phyloP scores from a whole-genome alignment of 805 yeast genomes.

The Spathaspora hagerdaliae region DNA sequence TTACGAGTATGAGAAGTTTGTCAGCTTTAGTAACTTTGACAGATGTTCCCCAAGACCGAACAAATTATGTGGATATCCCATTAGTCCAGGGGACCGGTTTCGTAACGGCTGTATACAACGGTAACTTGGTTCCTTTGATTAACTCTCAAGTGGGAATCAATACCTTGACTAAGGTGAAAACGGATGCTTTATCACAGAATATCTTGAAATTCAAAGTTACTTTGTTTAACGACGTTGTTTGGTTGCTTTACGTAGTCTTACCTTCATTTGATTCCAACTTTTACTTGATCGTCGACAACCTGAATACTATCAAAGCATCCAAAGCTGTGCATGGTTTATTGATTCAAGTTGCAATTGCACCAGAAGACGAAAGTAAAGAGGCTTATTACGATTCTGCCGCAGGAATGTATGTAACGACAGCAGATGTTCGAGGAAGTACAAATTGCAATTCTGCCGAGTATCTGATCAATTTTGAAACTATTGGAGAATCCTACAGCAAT shows the following conservation, averaged over 20 bases:
- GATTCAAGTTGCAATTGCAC: conserved; percentile 34
- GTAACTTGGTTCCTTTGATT: conserved; percentile 36
- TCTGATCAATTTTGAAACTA: conserved; percentile 43
- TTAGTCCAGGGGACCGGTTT: conserved; percentile 82
- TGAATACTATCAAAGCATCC: conserved; percentile 41
- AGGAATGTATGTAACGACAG: conserved; percentile 58
- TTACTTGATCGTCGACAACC: conserved; percentile 24
- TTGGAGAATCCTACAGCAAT: conserved; percentile 47
- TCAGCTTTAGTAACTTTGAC: conserved; percentile 44
- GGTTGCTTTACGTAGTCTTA: conserved; percentile 64
- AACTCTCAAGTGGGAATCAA: conserved; percentile 23
- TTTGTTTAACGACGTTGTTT: conserved; percentile 52
- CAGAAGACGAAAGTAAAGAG: conserved; percentile 22
- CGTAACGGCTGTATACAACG: conserved; percentile 58
- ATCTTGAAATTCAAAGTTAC: conserved; percentile 52
- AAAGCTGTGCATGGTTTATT: conserved; percentile 44
- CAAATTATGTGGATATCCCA: conserved; percentile 49
- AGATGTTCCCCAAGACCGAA: conserved; percentile 17
- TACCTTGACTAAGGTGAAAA: conserved; percentile 19
- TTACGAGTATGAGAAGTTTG: conserved; percentile 46
- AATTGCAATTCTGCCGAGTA: conserved; percentile 47
- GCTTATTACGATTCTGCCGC: conserved; percentile 60
- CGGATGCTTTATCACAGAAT: conserved; percentile 30
- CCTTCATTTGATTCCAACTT: conserved; percentile 28
- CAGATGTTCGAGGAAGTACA: conserved; percentile 44